Percentiles rank a stretch among this genome's conserved stretches.
These are phyloP conservation scores for Venturiaceae sp. DNA, from an alignment of 2,329 filamentous ascomycete species.

Conservation along the genomic window DNA sequence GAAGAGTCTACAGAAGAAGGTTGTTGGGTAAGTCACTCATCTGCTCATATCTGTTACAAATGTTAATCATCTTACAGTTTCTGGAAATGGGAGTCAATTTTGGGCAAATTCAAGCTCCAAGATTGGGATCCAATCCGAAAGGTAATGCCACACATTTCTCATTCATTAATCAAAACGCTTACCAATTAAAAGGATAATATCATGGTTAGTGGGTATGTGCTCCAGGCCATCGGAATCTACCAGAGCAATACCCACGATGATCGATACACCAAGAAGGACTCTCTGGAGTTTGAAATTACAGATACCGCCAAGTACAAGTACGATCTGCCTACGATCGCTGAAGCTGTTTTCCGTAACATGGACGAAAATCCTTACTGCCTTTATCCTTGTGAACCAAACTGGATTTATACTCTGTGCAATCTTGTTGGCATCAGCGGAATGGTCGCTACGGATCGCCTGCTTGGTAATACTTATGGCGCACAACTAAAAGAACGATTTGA, in stretches of 20 bases:
- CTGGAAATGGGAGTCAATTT: constrained; percentile 13
- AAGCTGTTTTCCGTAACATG: constrained; percentile 31
- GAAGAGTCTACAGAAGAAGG: constrained; percentile 12
- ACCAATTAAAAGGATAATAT: not conserved
- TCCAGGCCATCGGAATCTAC: not conserved
- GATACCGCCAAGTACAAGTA: not conserved
- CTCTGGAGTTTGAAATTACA: constrained; percentile 2
- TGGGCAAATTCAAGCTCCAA: constrained; percentile 7
- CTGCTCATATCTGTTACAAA: not conserved
- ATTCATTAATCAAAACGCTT: constrained; percentile 20
- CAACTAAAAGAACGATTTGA: constrained; percentile 2
- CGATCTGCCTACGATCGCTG: not conserved
- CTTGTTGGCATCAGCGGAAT: constrained; percentile 2
- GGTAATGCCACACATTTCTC: constrained; percentile 16
- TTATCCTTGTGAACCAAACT: constrained; percentile 6
- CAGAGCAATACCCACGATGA: not conserved
- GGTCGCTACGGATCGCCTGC: not conserved
- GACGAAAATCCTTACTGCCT: constrained; percentile 15
- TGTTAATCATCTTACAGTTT: not conserved
- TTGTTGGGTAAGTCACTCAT: not conserved
- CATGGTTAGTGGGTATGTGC: constrained; percentile 5
- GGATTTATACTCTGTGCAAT: constrained; percentile 7
- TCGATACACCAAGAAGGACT: constrained; percentile 2
- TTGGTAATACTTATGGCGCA: not conserved
- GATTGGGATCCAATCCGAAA: constrained; percentile 11